Base-by-base conservation (phyloP, 176 grass and related monocot genomes). In the Calamus simplicifolius region DNA sequence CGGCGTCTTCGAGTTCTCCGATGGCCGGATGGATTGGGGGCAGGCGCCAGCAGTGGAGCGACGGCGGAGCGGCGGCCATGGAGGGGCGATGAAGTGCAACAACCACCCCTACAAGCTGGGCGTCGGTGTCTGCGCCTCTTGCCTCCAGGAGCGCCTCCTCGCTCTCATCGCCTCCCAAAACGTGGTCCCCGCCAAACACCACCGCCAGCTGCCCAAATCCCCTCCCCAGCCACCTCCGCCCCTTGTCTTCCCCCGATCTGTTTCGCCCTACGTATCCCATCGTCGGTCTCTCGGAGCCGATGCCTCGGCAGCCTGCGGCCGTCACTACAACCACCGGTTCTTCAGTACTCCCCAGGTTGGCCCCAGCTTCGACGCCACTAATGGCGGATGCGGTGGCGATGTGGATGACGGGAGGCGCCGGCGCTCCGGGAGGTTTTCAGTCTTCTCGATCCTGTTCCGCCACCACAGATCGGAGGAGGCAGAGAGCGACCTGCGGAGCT, bases 91-190 rank as follows among this genome's bases (percentile, higher is more conserved):
- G n/a, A n/a, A n/a, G n/a, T n/a, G n/a, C n/a, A n/a, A n/a, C n/a
- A n/a, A n/a, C n/a, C n/a, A n/a, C n/a, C n/a, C n/a, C n/a, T n/a
- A n/a, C n/a, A n/a, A n/a, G n/a, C n/a, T n/a, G n/a, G n/a, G n/a
- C n/a, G n/a, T n/a, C n/a, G n/a, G n/a, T n/a, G n/a, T n/a, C n/a
- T n/a, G n/a, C n/a, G 88, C 93, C 18, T 78, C 87, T 26, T 98
- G 93, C 73, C 93, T 98, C 70, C 67, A 76, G 43, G 93, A 98
- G 63, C 88, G 93, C 67, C 88, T 98, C 15, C 14, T 88, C 51
- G 75, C 68, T 27, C 84, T 98, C 51, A 73, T 79, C 27, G 81
- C 88, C 30, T 72, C 51, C 18, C 87, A 80, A 88, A n/a, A 87
- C 84, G 77, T 80, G 16, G 77, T 50, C 66, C 66, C 73, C 1